A percentile compares a stretch with the other conserved stretches of the same genome.
Evolutionary conservation across 2,329 filamentous ascomycete genomes (phyloP).

Genomic region (Didymella lethalis): DNA sequence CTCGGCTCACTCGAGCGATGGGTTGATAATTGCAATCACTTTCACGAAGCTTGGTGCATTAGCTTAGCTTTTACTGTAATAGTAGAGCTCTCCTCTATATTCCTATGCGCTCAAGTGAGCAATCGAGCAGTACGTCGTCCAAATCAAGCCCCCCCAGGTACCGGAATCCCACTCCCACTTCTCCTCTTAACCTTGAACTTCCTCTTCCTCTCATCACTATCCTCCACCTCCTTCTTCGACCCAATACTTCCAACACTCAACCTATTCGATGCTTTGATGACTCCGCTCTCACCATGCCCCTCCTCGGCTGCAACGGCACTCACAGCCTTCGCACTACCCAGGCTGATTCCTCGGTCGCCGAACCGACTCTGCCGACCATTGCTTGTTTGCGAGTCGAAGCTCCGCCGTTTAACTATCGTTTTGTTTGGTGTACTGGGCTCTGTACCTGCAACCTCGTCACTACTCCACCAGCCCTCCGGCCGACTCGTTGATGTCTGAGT

Average conservation of each 20-base stretch:
- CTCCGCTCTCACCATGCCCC: conserved; percentile 35
- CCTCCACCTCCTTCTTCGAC: conserved; percentile 22
- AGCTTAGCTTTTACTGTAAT: too few species aligned
- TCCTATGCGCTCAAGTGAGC: too few species aligned
- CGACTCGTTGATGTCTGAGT: conserved; percentile 41
- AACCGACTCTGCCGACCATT: conserved; percentile 36
- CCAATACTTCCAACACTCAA: conserved; percentile 5
- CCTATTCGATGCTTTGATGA: neutral
- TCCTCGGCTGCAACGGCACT: conserved; percentile 40
- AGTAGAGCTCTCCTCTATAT: too few species aligned
- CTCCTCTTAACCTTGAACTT: conserved; percentile 15
- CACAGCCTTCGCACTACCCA: conserved; percentile 45
- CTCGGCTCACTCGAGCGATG: too few species aligned
- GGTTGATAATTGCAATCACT: too few species aligned
- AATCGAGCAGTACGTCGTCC: too few species aligned
- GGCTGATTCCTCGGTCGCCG: conserved; percentile 44
- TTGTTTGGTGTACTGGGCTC: conserved; percentile 34
- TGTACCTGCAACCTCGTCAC: conserved; percentile 48
- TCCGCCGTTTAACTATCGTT: conserved; percentile 20
- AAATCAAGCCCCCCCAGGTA: neutral
- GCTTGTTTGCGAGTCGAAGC: conserved; percentile 42
- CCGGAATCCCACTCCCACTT: conserved; percentile 16
- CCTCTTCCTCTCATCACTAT: conserved; percentile 16
- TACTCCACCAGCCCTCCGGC: conserved; percentile 52
- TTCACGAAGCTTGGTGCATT: too few species aligned